Evolutionary conservation across 371 early-diverging fungal genomes (phyloP).

Genomic region (Apophysomyces sp.): DNA sequence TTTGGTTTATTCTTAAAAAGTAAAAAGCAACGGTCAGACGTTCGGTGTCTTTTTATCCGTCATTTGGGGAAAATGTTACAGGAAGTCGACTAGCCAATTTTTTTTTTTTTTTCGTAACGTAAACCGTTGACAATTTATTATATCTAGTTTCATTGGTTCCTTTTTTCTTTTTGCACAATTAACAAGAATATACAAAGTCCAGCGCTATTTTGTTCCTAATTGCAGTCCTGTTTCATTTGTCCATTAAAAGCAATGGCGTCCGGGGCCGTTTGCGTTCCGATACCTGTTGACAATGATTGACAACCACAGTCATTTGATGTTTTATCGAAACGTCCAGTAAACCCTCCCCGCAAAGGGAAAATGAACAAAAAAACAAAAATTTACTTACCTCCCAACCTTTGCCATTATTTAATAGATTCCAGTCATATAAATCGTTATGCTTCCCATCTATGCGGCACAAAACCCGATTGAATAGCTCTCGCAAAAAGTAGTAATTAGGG

Average conservation of each 20-base stretch:
- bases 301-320: background rate
- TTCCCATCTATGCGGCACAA: constrained; percentile 61
- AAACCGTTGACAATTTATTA: too few species aligned
- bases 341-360: background rate
- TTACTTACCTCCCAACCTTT: constrained; percentile 56
- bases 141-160: too few species aligned
- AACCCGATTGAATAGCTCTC: constrained; percentile 80
- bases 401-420: constrained; percentile 73
- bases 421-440: constrained; percentile 88
- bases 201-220: too few species aligned
- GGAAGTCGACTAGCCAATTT: too few species aligned
- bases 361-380: background rate
- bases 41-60: too few species aligned
- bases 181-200: too few species aligned
- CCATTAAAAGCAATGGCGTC: background rate
- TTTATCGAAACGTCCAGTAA: background rate
- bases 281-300: background rate
- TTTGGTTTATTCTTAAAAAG: too few species aligned
- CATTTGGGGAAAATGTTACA: too few species aligned
- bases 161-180: too few species aligned
- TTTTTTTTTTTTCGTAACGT: too few species aligned
- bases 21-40: too few species aligned
- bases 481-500: constrained; percentile 89
- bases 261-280: background rate
- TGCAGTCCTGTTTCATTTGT: constrained; percentile 7